These are phyloP conservation scores for Zymoseptoria pseudotritici DNA, from an alignment of 2,329 filamentous ascomycete genomes.

Conservation along the genomic window DNA sequence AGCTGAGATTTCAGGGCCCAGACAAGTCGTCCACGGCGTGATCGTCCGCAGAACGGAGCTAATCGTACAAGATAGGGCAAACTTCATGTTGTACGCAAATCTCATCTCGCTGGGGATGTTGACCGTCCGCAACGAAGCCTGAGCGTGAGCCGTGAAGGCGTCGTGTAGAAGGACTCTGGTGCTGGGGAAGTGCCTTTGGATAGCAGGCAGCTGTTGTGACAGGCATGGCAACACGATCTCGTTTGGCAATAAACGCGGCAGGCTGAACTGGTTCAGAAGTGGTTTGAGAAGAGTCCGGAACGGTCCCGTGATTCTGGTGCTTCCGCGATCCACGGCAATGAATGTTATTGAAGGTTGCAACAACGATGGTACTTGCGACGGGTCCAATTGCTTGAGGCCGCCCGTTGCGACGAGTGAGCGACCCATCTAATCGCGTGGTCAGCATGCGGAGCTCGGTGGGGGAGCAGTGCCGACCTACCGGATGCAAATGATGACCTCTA, in stretches of 20 bases:
- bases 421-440: not conserved
- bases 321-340: not conserved
- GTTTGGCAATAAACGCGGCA: not conserved
- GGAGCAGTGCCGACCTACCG: not conserved
- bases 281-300: not conserved
- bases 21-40: slow-evolving; percentile 1
- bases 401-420: not conserved
- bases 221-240: slow-evolving; percentile 3
- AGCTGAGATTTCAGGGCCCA: slow-evolving; percentile 2
- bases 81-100: not conserved
- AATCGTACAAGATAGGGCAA: not conserved
- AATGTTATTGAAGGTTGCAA: not conserved
- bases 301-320: not conserved
- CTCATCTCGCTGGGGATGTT: not conserved
- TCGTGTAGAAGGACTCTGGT: not conserved
- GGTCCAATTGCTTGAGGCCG: not conserved
- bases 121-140: slow-evolving; percentile 4
- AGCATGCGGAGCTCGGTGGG: not conserved
- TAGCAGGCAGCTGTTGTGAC: slow-evolving; percentile 3
- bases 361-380: not conserved
- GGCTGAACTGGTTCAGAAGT: not conserved
- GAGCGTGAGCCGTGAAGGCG: slow-evolving; percentile 3
- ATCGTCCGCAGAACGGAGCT: not conserved
- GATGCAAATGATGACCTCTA: slow-evolving; percentile 3
- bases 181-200: slow-evolving; percentile 1